Conservation (phyloP, 306 rosid species). For the Citrullus amarus region DNA sequence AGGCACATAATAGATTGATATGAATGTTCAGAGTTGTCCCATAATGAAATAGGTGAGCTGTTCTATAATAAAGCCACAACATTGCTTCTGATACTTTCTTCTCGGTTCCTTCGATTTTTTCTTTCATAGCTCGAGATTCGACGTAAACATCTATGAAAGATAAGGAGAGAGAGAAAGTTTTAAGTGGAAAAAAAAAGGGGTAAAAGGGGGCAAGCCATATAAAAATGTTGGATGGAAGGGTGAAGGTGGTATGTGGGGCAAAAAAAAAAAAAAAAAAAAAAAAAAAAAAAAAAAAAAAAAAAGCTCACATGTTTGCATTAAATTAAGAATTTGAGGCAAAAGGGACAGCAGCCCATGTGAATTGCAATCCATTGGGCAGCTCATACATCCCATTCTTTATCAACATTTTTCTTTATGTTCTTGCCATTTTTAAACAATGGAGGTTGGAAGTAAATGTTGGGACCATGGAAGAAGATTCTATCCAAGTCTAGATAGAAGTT, state of each 20-base stretch:
- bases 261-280: neutral
- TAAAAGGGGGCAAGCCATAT: neutral
- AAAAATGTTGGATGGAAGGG: neutral
- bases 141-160: neutral
- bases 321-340: neutral
- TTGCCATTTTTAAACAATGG: neutral
- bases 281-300: too few relatives aligned
- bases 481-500: neutral
- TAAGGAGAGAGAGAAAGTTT: neutral
- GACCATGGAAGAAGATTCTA: neutral
- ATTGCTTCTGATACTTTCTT: neutral
- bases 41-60: neutral
- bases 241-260: neutral
- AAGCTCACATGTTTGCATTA: constrained; percentile 4
- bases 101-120: neutral
- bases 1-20: neutral
- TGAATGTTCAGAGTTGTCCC: neutral
- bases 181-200: neutral
- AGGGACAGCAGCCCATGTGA: constrained; percentile 10
- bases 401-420: neutral
- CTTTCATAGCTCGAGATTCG: neutral
- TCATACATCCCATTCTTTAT: neutral
- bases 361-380: neutral
- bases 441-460: neutral
- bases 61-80: neutral